Percentiles rank a stretch among this genome's conserved stretches.
Evolutionary conservation across 2,329 filamentous ascomycete species (phyloP).

Genomic region (Colletotrichum acutatum): DNA sequence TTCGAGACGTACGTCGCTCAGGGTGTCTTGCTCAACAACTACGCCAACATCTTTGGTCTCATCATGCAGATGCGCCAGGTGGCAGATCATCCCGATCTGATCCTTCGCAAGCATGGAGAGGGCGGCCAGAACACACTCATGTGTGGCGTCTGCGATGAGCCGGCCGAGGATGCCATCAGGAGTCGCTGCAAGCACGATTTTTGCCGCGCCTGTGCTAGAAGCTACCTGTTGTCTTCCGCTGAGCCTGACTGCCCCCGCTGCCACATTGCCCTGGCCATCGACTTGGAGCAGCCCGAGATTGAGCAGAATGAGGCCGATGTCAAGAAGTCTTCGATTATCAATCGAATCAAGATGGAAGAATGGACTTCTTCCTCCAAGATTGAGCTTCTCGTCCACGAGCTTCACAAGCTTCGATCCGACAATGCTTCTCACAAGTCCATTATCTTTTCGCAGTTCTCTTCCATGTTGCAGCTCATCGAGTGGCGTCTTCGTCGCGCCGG

Average conservation of each 20-base stretch:
- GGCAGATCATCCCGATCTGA: conserved; percentile 93
- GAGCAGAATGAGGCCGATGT: conserved; percentile 88
- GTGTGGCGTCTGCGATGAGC: conserved; percentile 96
- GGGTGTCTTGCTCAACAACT: conserved; percentile 95
- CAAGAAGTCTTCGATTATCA: conserved; percentile 98
- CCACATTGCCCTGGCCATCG: conserved; percentile 89
- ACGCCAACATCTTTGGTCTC: conserved; percentile 97
- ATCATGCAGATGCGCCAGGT: conserved; percentile 99
- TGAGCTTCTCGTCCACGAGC: conserved; percentile 92
- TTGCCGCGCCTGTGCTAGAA: conserved; percentile 54
- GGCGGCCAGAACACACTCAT: conserved; percentile 91
- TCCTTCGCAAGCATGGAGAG: conserved; percentile 87
- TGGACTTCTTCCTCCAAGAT: conserved; percentile 99
- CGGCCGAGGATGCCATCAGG: conserved; percentile 92
- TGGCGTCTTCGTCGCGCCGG: conserved; percentile 97
- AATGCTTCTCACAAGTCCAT: conserved; percentile 96
- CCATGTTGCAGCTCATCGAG: conserved; percentile 96
- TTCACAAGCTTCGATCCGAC: conserved; percentile 91
- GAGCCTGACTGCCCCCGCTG: conserved; percentile 87
- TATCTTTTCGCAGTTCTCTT: conserved; percentile 97
- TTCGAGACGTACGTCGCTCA: conserved; percentile 97
- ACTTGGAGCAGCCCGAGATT: conserved; percentile 94
- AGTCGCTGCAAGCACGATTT: conserved; percentile 91
- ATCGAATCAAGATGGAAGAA: conserved; percentile 98
- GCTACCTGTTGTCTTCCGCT: conserved; percentile 79